These are phyloP conservation scores for Ceriops decandra DNA, from an alignment of 345 rosid genomes.

Conservation along the genomic window DNA sequence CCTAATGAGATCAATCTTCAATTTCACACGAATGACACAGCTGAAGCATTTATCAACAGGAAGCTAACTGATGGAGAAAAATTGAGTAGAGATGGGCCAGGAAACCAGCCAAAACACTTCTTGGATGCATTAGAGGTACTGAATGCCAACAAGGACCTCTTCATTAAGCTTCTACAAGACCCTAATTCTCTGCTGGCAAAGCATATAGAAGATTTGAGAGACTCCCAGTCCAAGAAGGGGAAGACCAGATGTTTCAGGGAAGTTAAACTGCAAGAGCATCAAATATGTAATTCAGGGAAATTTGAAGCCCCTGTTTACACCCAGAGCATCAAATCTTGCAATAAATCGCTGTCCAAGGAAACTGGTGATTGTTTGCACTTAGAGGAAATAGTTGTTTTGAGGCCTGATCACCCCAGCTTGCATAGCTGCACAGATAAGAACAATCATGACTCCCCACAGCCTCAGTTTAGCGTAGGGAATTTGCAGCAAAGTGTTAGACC, in stretches of 20 bases:
- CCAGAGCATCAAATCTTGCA: conserved; percentile 6
- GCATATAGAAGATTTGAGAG: conserved; percentile 48
- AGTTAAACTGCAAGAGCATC: conserved; percentile 11
- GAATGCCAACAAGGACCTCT: conserved; percentile 68
- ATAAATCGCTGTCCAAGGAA: conserved; percentile 14
- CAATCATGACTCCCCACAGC: conserved; percentile 18
- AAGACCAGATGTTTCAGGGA: conserved; percentile 13
- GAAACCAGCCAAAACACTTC: conserved; percentile 54
- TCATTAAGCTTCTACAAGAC: conserved; percentile 63
- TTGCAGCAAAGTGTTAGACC: conserved; percentile 28
- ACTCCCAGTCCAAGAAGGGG: conserved; percentile 32
- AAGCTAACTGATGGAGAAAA: conserved; percentile 36
- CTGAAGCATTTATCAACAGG: conserved; percentile 54
- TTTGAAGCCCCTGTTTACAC: conserved; percentile 13
- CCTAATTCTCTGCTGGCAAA: conserved; percentile 63
- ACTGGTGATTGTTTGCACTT: conserved; percentile 19
- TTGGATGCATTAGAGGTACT: conserved; percentile 61
- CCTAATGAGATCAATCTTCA: conserved; percentile 42
- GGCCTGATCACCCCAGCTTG: conserved; percentile 35
- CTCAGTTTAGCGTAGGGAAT: conserved; percentile 21
- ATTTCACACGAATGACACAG: conserved; percentile 45
- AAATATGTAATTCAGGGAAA: conserved; percentile 11
- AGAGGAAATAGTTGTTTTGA: conserved; percentile 45
- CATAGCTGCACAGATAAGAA: conserved; percentile 22
- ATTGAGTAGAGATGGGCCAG: conserved; percentile 14